Evolutionary conservation across 2,329 filamentous ascomycete species (phyloP).

Genomic region (Elsinoe fawcettii): DNA sequence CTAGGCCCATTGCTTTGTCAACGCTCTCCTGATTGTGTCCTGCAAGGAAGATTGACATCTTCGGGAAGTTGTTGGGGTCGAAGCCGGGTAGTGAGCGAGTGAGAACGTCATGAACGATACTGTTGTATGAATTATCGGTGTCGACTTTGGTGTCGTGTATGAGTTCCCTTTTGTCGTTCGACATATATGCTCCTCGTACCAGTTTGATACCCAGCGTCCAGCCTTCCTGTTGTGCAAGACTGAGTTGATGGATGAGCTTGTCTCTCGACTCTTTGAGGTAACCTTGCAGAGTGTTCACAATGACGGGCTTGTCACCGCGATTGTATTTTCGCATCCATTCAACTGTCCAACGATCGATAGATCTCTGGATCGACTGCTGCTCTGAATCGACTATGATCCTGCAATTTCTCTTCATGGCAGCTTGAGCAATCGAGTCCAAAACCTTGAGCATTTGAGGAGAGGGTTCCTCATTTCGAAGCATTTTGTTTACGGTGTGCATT

Average conservation of each 20-base stretch:
- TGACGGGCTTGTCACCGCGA: constrained; percentile 33
- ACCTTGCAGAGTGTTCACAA: constrained; percentile 48
- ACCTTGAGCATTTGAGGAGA: constrained; percentile 36
- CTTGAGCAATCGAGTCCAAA: constrained; percentile 38
- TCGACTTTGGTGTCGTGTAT: constrained; percentile 26
- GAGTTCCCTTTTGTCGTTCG: constrained; percentile 33
- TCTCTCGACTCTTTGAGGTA: constrained; percentile 44
- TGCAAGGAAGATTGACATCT: constrained; percentile 26
- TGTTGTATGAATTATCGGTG: constrained; percentile 25
- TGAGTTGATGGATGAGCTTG: constrained; percentile 40
- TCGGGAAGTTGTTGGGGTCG: constrained; percentile 19
- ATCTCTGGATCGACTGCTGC: constrained; percentile 44
- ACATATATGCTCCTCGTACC: constrained; percentile 48
- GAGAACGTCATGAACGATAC: constrained; percentile 22
- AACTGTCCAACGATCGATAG: constrained; percentile 47
- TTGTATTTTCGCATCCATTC: constrained; percentile 49
- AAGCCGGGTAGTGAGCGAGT: constrained; percentile 23
- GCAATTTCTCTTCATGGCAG: constrained; percentile 36
- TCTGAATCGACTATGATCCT: constrained; percentile 48
- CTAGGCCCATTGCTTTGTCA: constrained; percentile 18
- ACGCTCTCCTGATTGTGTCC: constrained; percentile 25
- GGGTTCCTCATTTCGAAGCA: constrained; percentile 34
- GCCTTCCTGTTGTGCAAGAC: constrained; percentile 39
- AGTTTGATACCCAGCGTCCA: constrained; percentile 47
- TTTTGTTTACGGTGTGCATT: constrained; percentile 33